Conservation (phyloP, 768 basidiomycete genomes). For the Pleurotus cornucopiae region DNA sequence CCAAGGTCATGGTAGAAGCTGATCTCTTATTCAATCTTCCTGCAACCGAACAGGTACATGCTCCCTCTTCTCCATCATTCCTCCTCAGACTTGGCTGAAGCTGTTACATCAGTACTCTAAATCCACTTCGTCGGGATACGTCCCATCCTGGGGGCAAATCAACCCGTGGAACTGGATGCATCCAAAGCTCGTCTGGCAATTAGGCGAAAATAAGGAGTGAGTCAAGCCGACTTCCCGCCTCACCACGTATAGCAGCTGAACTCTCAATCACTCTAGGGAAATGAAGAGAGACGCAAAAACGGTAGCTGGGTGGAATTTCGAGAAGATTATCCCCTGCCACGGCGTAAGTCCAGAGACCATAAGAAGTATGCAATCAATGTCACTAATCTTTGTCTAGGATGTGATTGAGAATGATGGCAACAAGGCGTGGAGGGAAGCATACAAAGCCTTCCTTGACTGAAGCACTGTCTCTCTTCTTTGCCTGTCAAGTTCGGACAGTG, state of each 20-base stretch:
- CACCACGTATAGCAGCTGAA: background rate
- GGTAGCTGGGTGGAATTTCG: conserved; percentile 71
- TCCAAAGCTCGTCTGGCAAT: conserved; percentile 25
- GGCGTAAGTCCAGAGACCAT: conserved; percentile 26
- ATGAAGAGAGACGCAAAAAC: conserved; percentile 64
- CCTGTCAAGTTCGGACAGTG: no score
- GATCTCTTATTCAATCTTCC: conserved; percentile 86
- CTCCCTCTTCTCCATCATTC: background rate
- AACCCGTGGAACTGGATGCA: conserved; percentile 33
- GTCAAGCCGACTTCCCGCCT: conserved; percentile 13
- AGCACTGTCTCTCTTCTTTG: no score
- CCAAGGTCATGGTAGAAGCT: conserved; percentile 72
- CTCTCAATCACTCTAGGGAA: conserved; percentile 23
- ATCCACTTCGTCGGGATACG: conserved; percentile 19
- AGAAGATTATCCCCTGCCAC: conserved; percentile 73
- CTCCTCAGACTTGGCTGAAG: background rate
- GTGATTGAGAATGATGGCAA: conserved; percentile 62
- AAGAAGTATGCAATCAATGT: background rate
- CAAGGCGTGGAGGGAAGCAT: conserved; percentile 47
- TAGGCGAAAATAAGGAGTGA: conserved; percentile 35
- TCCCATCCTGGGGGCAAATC: conserved; percentile 23
- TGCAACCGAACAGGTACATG: conserved; percentile 61
- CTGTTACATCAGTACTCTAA: conserved; percentile 33
- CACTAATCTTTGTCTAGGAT: conserved; percentile 26
- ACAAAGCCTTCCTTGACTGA: conserved; percentile 22